A percentile compares a stretch with the other conserved stretches of the same genome.
phyloP scores from a whole-genome alignment of 1,139 yeast species.

The Saccharomyces hybrid region DNA sequence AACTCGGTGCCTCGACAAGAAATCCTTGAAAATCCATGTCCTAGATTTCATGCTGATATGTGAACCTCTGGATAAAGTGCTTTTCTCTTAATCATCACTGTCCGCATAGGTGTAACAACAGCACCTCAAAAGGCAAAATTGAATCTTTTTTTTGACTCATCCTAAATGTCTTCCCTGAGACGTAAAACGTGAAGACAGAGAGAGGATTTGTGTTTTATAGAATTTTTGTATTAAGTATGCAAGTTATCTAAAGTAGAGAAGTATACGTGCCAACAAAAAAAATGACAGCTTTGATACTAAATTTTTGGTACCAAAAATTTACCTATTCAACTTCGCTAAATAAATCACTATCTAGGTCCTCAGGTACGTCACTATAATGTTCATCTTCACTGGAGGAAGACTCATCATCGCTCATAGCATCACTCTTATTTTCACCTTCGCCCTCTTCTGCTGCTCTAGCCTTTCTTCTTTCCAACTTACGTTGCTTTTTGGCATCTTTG shows the following conservation, averaged over 20 bases:
- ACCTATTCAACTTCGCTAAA: constrained; percentile 38
- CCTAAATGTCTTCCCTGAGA: no score
- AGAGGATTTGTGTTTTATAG: no score
- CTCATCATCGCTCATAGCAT: constrained; percentile 14
- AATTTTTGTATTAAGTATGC: no score
- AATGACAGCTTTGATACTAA: no score
- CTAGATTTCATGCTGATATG: background rate
- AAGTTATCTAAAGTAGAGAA: background rate
- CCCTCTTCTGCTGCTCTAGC: constrained; percentile 31
- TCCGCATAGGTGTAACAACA: no score
- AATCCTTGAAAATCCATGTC: background rate
- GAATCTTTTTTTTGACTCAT: no score
- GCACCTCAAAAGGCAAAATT: no score
- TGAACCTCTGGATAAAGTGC: no score
- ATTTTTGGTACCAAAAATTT: constrained; percentile 3
- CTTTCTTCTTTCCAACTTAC: constrained; percentile 55
- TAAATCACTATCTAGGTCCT: constrained; percentile 37
- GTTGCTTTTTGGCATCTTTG: constrained; percentile 64
- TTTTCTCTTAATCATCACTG: no score
- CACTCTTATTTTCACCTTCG: constrained; percentile 19
- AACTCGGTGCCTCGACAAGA: background rate
- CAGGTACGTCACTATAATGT: constrained; percentile 35
- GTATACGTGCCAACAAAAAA: background rate
- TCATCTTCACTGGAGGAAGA: constrained; percentile 16
- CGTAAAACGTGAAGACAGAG: no score